phyloP scores from a whole-genome alignment of 257 asterid genomes.

The Fraxinus quadrangulata region DNA sequence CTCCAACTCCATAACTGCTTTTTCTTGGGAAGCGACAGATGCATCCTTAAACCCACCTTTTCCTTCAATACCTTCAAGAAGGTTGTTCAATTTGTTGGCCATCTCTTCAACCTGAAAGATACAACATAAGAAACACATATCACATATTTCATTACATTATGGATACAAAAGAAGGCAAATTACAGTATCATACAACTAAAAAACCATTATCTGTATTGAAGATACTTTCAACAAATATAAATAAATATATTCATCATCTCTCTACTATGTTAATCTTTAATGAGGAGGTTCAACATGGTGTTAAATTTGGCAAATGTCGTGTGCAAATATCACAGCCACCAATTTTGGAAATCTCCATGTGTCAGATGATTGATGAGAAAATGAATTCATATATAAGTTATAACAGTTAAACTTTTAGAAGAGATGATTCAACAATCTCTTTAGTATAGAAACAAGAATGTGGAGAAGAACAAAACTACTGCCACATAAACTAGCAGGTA shows the following conservation, averaged over 20 bases:
- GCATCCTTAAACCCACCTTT: constrained; percentile 81
- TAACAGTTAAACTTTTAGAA: not conserved
- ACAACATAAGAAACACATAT: constrained; percentile 18
- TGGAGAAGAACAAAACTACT: not conserved
- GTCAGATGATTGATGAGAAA: not conserved
- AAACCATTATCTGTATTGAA: not conserved
- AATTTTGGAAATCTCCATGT: not conserved
- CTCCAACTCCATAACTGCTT: constrained; percentile 63
- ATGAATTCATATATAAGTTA: not conserved
- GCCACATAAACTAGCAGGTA: not conserved
- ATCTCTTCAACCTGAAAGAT: constrained; percentile 78
- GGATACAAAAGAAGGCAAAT: constrained; percentile 22
- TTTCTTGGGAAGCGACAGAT: constrained; percentile 58
- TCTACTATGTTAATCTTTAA: not conserved
- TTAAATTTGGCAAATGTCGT: not conserved
- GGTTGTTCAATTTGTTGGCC: constrained; percentile 66
- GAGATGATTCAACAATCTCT: not conserved
- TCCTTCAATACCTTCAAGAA: constrained; percentile 76
- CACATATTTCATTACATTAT: constrained; percentile 9
- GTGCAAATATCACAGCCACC: constrained; percentile 3
- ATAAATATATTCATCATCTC: not conserved
- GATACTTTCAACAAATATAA: not conserved
- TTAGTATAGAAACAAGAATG: not conserved
- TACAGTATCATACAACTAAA: constrained; percentile 1
- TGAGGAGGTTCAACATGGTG: not conserved